Evolutionary conservation across 306 rosid species (phyloP), one percentile per base, ranked within the genome.

Genomic region (Trifolium subterraneum): DNA sequence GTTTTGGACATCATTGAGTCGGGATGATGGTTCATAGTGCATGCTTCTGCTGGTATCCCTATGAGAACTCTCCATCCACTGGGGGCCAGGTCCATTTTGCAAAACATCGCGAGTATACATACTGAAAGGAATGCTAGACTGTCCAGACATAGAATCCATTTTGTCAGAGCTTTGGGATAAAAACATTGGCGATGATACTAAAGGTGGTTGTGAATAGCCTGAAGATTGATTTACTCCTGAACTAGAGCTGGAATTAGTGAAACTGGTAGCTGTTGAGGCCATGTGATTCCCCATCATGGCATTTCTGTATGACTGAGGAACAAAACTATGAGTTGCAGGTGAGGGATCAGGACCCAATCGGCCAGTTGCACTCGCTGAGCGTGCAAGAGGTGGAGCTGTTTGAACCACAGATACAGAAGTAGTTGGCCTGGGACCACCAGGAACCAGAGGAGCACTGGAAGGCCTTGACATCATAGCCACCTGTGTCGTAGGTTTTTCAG

Each of bases 301-400:
- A 83, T 95, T 95, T 82, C 98, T 88, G 78, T 95, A 95, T 13
- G 99, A 95, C 77, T 86, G 99, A 33, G 93, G 96, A 82, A 75
- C 83, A 77, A 78, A 82, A 73, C 93, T 89, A 64, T 84, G 97
- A 16, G 97, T 87, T 33, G 92, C 90, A 27, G 93, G 87, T 1
- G 92, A 82, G 62, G 93, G 89, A 48, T 95, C 99, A 20, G 98
- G 97, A 70, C 98, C 97, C 85, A 95, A 85, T 77, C 97, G 87
- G 62, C 97, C 96, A 50, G 93, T 85, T 48, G 98, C 96, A 75
- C 97, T 95, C 74, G 75, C 85, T 14, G 99, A 95, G 75, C 97
- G 96, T 82, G 90, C 90, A 67, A 90, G 92, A 31, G 65, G 81
- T 13, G 91, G 98, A 71, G 93, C 74, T 45, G 92, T 87, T 76